Base-by-base conservation (phyloP, 495 filamentous ascomycete species). In the Aspergillus bridgeri region DNA sequence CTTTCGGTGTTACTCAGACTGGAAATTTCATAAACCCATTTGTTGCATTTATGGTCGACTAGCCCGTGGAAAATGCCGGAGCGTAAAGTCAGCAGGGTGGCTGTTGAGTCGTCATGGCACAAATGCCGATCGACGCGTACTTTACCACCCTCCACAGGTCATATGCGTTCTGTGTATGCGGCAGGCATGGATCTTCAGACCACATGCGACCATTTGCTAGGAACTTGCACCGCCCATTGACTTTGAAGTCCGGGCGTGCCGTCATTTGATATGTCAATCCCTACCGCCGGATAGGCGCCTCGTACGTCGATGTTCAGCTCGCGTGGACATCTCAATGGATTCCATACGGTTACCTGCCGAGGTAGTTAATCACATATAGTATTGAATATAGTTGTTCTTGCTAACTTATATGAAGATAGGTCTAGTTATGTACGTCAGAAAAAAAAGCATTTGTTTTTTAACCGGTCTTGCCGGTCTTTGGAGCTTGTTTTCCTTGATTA, bases 1-100 rank as follows among this genome's bases (percentile, higher is more conserved):
- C n/a, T 38, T 38, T 38, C 33, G 33, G 9, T 15, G 33, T 38
- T 13, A 38, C 13, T 15, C 49, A 58, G 29, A 58, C 29, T 53
- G 50, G 25, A 24, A 53, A 58, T 53, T 44, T 52, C n/a, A 53
- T 58, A 19, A 13, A 20, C 25, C 9, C 7, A 11, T 11, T 38
- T 15, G 9, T 33, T 13, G 33, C 33, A 38, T 13, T 38, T 11
- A 15, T 15, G 11, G 33, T 15, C 33, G 13, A 4, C 33, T 13
- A 13, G 33, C 13, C 33, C 9, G 9, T 38, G 33, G 13, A 38
- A 11, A 38, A 15, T 15, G 13, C 11, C 33, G 33, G 17, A 38
- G 17, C 9, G 33, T 15, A 3, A 38, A 13, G 33, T 38, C 33
- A 38, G 33, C 33, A 38, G 33, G 33, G 13, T 38, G 33, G 33